A percentile compares a stretch with the other conserved stretches of the same genome.
phyloP scores from a whole-genome alignment of 2,329 filamentous ascomycete genomes.

The Penicillium capsulatum region DNA sequence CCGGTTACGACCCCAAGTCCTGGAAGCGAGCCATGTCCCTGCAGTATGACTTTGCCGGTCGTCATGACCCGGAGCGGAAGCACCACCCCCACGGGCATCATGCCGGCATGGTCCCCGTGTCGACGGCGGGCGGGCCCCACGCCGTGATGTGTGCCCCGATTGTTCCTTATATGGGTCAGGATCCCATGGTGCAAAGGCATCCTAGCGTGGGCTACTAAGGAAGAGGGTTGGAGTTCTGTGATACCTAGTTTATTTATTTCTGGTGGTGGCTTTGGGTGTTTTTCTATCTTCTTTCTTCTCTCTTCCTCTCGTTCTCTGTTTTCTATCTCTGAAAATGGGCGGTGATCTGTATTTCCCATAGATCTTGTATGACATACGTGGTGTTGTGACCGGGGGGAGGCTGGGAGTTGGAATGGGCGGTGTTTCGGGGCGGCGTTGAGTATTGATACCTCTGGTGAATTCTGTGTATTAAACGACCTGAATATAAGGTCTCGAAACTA shows the following conservation, averaged over 20 bases:
- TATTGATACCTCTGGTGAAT: constrained; percentile 7
- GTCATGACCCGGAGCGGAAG: neutral
- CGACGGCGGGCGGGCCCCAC: constrained; percentile 23
- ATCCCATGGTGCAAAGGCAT: constrained; percentile 19
- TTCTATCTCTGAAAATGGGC: constrained; percentile 16
- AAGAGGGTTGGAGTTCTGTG: no score
- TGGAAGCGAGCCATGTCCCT: constrained; percentile 30
- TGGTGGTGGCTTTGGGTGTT: neutral
- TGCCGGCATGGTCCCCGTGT: constrained; percentile 17
- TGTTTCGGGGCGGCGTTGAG: constrained; percentile 2
- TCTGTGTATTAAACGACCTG: no score
- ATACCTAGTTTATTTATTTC: neutral
- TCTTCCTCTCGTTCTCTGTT: constrained; percentile 5
- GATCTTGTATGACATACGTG: constrained; percentile 19
- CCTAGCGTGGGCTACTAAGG: constrained; percentile 23
- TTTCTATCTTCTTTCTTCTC: constrained; percentile 3
- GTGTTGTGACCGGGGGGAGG: constrained; percentile 12
- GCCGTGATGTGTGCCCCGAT: constrained; percentile 28
- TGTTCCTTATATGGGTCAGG: constrained; percentile 25
- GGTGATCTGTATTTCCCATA: constrained; percentile 12
- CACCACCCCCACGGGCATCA: constrained; percentile 3
- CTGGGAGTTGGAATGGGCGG: constrained; percentile 5
- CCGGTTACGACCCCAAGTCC: constrained; percentile 22
- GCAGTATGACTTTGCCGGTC: constrained; percentile 24
- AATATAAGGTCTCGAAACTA: no score